These are phyloP conservation scores for Mallotus nudiflorus DNA, from an alignment of 345 rosid species.

Conservation along the genomic window DNA sequence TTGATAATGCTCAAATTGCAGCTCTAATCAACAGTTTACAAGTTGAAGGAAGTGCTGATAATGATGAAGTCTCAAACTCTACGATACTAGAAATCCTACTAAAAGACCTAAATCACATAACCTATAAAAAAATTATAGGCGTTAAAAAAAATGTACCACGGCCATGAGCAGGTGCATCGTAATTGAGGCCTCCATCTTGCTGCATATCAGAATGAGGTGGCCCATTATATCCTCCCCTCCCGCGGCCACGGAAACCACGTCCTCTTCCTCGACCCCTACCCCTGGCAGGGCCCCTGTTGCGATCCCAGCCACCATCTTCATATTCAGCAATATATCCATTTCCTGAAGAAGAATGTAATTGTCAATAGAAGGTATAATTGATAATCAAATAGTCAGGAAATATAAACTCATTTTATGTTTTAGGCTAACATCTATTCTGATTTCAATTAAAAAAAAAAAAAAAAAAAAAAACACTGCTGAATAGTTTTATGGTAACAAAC, in stretches of 20 bases:
- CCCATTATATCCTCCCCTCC: conserved; percentile 83
- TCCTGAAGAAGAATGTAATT: conserved; percentile 38
- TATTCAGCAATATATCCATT: conserved; percentile 67
- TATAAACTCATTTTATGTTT: background rate
- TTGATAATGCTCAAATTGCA: too few relatives aligned
- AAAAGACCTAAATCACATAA: background rate
- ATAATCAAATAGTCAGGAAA: background rate
- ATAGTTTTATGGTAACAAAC: background rate
- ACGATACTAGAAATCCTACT: background rate
- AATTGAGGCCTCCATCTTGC: conserved; percentile 68
- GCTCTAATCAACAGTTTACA: too few relatives aligned
- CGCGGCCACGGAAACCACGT: conserved; percentile 69
- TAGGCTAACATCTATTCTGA: background rate
- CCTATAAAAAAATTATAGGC: too few relatives aligned
- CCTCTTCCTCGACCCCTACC: conserved; percentile 95
- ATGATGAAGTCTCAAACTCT: too few relatives aligned
- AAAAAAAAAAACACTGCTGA: background rate
- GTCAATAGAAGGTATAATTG: background rate
- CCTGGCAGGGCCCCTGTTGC: conserved; percentile 58
- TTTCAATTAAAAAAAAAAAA: too few relatives aligned
- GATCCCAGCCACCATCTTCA: conserved; percentile 82
- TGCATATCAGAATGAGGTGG: conserved; percentile 61
- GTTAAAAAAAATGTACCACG: conserved; percentile 11
- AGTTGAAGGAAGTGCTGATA: too few relatives aligned
- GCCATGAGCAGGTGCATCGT: conserved; percentile 53